Evolutionary conservation across 2,329 filamentous ascomycete species (phyloP), one percentile per base, ranked within the genome.

Genomic region (Fusarium agapanthi): DNA sequence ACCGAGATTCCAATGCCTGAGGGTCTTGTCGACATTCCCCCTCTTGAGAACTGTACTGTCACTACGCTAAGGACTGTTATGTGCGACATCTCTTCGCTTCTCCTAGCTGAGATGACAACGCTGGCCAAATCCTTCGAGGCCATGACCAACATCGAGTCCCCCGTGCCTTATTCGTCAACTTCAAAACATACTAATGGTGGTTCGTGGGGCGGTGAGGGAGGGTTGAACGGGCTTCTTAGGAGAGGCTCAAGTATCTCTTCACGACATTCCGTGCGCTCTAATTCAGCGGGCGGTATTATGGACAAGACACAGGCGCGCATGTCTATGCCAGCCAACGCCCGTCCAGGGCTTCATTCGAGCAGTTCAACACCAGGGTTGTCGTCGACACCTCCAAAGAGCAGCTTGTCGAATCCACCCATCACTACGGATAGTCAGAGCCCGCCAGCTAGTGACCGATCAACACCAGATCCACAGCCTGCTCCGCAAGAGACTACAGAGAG

Each of bases 1-100:
- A 84, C 83, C 20, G 83, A 86, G 6, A 83, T 89, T 22, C 86
- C 87, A 28, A 84, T 92, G 48, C 88, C 89, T 6, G 90, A 94
- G 74, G 92, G 91, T 53, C 88, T 96, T 44, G 85, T 91, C 50
- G 86, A 89, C 43, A 88, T 97, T 32, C 95, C 94, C 22, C 89
- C 91, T 1, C 84, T 85, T 26, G 87, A 91, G 63, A 85, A 90
- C 34, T 93, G 91, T 50, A 93, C 91, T 77, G 88, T 90, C 54
- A 96, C 94, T 5, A 96, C 94, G 3, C 91, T 95, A 80, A 94
- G 93, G 82, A 93, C 92, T 1, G 87, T 93, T 77, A 91, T 95
- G 88, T 94, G 92, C 78, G 91, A 94, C 79, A 88, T 95, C 61
- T 93, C 92, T 7, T 92, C 92, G 18, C 79, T 93, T 58, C 81